Percentiles rank a stretch among this genome's conserved stretches.
These are phyloP conservation scores for Metschnikowia koreensis DNA, from an alignment of 805 yeast species.

Conservation along the genomic window DNA sequence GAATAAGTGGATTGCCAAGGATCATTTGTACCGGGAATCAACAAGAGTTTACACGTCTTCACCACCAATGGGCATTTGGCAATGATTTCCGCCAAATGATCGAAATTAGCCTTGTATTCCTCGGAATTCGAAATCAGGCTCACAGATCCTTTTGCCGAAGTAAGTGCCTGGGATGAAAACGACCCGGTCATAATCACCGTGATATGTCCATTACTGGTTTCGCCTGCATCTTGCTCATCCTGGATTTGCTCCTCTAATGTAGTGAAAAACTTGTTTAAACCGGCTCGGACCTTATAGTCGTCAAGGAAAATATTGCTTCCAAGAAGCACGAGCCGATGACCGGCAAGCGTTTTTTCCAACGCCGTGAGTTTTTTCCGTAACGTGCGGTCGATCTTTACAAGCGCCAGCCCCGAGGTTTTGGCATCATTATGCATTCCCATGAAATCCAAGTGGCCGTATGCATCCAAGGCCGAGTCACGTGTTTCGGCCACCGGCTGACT, in stretches of 20 bases:
- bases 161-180: conserved; percentile 65
- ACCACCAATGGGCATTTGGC: conserved; percentile 57
- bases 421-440: conserved; percentile 39
- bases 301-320: conserved; percentile 78
- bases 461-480: conserved; percentile 62
- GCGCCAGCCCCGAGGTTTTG: conserved; percentile 13
- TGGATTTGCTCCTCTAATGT: conserved; percentile 41
- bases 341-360: conserved; percentile 53
- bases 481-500: conserved; percentile 89
- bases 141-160: conserved; percentile 51
- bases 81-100: conserved; percentile 64
- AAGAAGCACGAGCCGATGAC: conserved; percentile 62
- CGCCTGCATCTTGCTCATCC: conserved; percentile 39
- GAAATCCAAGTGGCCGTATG: conserved; percentile 78
- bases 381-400: conserved; percentile 58
- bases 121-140: conserved; percentile 51
- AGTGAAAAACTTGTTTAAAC: conserved; percentile 59
- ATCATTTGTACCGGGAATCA: conserved; percentile 89
- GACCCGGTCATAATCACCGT: conserved; percentile 83
- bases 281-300: conserved; percentile 55
- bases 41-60: conserved; percentile 54
- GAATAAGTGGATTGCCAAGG: conserved; percentile 83
- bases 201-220: conserved; percentile 40
- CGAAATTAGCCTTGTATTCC: conserved; percentile 66
- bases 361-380: conserved; percentile 53